Conservation (phyloP, 2,329 filamentous ascomycete species). For the Chalaropsis ovoidea region DNA sequence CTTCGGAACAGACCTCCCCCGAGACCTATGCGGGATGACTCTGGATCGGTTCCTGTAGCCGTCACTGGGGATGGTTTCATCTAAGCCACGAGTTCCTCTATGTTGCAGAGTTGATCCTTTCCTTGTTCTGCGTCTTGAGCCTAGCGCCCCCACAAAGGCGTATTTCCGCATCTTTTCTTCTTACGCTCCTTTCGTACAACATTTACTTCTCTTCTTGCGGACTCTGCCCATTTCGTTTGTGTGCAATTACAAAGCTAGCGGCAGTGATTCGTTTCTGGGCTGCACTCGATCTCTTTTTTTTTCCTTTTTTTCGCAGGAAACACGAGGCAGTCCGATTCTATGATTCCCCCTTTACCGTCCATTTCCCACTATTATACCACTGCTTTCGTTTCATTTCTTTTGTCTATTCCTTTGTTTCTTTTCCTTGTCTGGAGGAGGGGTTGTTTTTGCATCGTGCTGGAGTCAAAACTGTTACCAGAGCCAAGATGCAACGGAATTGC, state of each 20-base stretch:
- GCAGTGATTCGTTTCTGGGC: conserved; percentile 10
- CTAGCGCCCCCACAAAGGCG: not conserved
- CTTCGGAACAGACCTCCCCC: conserved; percentile 3
- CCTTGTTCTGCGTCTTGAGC: not conserved
- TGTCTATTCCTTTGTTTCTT: conserved; percentile 15
- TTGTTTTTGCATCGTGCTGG: conserved; percentile 11
- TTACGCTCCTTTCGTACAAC: conserved; percentile 4
- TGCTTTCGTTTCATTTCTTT: conserved; percentile 13
- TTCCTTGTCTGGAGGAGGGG: conserved; percentile 1
- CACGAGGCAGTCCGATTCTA: conserved; percentile 6
- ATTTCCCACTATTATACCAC: conserved; percentile 9
- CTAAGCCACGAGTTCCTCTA: not conserved
- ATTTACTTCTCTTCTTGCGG: conserved; percentile 11
- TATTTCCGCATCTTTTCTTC: not conserved
- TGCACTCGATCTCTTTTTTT: not conserved
- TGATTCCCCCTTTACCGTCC: conserved; percentile 21
- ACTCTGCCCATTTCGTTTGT: conserved; percentile 1
- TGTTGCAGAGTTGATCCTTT: conserved; percentile 2
- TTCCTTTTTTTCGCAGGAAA: not conserved
- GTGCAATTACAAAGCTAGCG: not conserved
- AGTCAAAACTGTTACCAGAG: conserved; percentile 15
- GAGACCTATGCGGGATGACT: conserved; percentile 16
- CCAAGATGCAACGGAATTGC: conserved; percentile 4
- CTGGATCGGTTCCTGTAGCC: not conserved
- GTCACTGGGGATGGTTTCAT: conserved; percentile 13